A percentile compares a stretch with the other conserved stretches of the same genome.
Conservation (phyloP, 371 early-diverging fungal genomes). For the Mortierella sp. region DNA sequence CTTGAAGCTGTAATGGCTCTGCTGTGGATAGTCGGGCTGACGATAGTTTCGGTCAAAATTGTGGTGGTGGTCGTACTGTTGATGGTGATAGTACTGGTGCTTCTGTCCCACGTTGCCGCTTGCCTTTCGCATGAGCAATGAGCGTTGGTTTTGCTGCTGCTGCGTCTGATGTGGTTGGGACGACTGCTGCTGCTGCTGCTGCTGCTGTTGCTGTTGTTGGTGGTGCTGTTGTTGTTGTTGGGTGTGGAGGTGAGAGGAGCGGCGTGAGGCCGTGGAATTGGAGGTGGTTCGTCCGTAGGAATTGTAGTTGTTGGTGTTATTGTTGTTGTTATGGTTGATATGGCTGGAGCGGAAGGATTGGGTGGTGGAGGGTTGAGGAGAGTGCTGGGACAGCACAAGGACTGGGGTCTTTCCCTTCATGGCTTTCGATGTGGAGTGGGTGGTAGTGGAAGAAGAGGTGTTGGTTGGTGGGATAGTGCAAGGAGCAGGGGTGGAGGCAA, state of each 20-base stretch:
- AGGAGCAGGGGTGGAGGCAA: not conserved
- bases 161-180: not conserved
- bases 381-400: conserved; percentile 34
- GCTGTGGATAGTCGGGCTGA: not conserved
- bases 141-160: too few relatives aligned
- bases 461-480: not conserved
- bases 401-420: conserved; percentile 48
- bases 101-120: conserved; percentile 29
- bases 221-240: conserved; percentile 1
- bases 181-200: conserved; percentile 17
- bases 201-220: conserved; percentile 11
- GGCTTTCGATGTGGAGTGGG: not conserved
- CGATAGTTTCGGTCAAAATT: not conserved
- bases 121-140: conserved; percentile 9
- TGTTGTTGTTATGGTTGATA: conserved; percentile 33
- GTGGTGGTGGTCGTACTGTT: conserved; percentile 18
- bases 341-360: conserved; percentile 3
- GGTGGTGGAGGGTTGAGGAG: not conserved
- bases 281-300: not conserved
- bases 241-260: conserved; percentile 2
- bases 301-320: conserved; percentile 7
- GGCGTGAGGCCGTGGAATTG: not conserved
- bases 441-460: not conserved
- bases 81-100: conserved; percentile 40
- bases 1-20: not conserved